Evolutionary conservation across 2,329 filamentous ascomycete species (phyloP).

Genomic region (Tolypocladium ovalisporum): DNA sequence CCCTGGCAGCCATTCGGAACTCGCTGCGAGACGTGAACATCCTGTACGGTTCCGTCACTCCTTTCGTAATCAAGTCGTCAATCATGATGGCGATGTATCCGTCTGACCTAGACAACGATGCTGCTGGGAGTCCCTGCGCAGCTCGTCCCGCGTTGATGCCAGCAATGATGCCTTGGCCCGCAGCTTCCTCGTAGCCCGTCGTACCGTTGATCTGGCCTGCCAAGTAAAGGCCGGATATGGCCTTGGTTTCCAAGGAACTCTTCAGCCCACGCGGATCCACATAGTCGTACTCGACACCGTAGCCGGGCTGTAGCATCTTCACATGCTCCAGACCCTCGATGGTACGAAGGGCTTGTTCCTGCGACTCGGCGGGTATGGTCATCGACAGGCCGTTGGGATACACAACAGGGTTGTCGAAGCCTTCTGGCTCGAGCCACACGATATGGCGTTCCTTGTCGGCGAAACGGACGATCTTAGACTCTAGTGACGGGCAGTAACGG

Average conservation of each 20-base stretch:
- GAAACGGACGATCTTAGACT: conserved; percentile 89
- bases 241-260: conserved; percentile 88
- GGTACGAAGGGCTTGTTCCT: conserved; percentile 74
- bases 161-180: conserved; percentile 83
- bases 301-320: conserved; percentile 86
- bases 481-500: conserved; percentile 88
- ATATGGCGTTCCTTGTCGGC: conserved; percentile 70
- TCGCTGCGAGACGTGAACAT: conserved; percentile 98
- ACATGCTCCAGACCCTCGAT: conserved; percentile 83
- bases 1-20: conserved; percentile 83
- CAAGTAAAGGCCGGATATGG: conserved; percentile 77
- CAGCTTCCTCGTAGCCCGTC: conserved; percentile 95
- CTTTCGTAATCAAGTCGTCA: conserved; percentile 93
- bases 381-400: conserved; percentile 97
- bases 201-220: conserved; percentile 98
- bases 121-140: conserved; percentile 51
- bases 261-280: conserved; percentile 84
- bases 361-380: conserved; percentile 84
- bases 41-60: conserved; percentile 90
- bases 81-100: conserved; percentile 99
- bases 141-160: conserved; percentile 90
- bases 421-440: conserved; percentile 95
- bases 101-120: conserved; percentile 69
- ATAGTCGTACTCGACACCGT: conserved; percentile 98
- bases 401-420: conserved; percentile 78